phyloP scores from a whole-genome alignment of 2,329 filamentous ascomycete species.

The Myriosclerotinia curreyana region DNA sequence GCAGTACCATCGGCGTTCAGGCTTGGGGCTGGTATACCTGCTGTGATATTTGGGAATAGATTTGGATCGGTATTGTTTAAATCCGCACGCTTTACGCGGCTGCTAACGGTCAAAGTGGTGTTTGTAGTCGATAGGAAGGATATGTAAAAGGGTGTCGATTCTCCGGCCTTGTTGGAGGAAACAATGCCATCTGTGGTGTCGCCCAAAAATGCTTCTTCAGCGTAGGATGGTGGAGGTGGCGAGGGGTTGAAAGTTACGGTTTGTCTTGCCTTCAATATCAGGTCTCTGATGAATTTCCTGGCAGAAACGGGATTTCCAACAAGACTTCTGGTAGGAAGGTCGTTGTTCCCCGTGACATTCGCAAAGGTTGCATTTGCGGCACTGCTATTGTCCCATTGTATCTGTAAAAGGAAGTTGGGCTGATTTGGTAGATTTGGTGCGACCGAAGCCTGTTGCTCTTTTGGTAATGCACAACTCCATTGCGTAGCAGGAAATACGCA shows the following conservation, averaged over 20 bases:
- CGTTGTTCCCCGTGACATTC: slow-evolving; percentile 35
- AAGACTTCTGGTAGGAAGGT: slow-evolving; percentile 29
- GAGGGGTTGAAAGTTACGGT: slow-evolving; percentile 44
- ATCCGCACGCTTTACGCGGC: slow-evolving; percentile 24
- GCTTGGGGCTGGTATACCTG: slow-evolving; percentile 61
- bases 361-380: slow-evolving; percentile 45
- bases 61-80: slow-evolving; percentile 24
- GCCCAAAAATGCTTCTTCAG: slow-evolving; percentile 78
- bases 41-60: slow-evolving; percentile 45
- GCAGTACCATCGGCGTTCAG: slow-evolving; percentile 68
- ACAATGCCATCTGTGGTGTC: slow-evolving; percentile 77
- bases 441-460: slow-evolving; percentile 66
- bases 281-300: slow-evolving; percentile 36
- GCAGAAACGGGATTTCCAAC: slow-evolving; percentile 39
- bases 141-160: slow-evolving; percentile 86
- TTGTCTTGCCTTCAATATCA: slow-evolving; percentile 38
- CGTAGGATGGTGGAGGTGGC: slow-evolving; percentile 45
- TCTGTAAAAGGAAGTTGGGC: slow-evolving; percentile 77
- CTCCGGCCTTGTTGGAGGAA: slow-evolving; percentile 68
- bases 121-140: slow-evolving; percentile 58
- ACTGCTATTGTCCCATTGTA: slow-evolving; percentile 66
- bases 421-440: slow-evolving; percentile 62
- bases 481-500: slow-evolving; percentile 71
- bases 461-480: slow-evolving; percentile 85
- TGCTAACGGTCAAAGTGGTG: slow-evolving; percentile 37